Percentiles rank a stretch among this genome's conserved stretches.
phyloP scores from a whole-genome alignment of 1,139 yeast species.

The Debaryomyces coudertii region DNA sequence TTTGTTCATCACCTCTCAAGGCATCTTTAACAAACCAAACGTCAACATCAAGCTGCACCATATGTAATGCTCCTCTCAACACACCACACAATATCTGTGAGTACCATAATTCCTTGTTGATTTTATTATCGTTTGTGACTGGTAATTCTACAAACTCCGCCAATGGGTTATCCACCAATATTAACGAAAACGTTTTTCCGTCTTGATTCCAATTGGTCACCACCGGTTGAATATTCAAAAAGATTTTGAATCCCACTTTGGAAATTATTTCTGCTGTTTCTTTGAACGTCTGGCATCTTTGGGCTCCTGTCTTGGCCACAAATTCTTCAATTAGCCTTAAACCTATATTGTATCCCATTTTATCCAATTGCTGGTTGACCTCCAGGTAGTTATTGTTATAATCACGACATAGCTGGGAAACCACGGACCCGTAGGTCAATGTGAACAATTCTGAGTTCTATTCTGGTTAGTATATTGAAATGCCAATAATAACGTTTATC shows the following conservation, averaged over 20 bases:
- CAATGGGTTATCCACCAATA: conserved; percentile 84
- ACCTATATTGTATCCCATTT: conserved; percentile 97
- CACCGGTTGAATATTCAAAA: conserved; percentile 78
- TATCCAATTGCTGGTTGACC: conserved; percentile 82
- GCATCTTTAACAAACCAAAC: conserved; percentile 78
- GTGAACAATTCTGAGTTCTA: conserved; percentile 90
- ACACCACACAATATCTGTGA: conserved; percentile 91
- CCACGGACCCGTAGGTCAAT: conserved; percentile 91
- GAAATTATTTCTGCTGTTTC: conserved; percentile 88
- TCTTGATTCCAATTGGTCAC: conserved; percentile 80
- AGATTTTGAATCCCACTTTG: conserved; percentile 88
- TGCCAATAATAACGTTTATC: not conserved
- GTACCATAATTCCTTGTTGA: conserved; percentile 83
- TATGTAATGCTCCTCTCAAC: conserved; percentile 85
- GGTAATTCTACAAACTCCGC: conserved; percentile 96
- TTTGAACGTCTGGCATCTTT: conserved; percentile 75
- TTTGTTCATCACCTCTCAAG: conserved; percentile 78
- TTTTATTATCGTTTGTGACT: conserved; percentile 58
- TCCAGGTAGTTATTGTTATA: conserved; percentile 71
- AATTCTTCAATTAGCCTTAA: conserved; percentile 90
- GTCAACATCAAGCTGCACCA: conserved; percentile 94
- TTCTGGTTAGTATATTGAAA: conserved; percentile 16
- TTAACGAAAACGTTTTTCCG: conserved; percentile 70
- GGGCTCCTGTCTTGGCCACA: conserved; percentile 80
- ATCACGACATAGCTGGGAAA: conserved; percentile 89